Evolutionary conservation across 495 filamentous ascomycete genomes (phyloP).

Genomic region (Rhypophila decipiens): DNA sequence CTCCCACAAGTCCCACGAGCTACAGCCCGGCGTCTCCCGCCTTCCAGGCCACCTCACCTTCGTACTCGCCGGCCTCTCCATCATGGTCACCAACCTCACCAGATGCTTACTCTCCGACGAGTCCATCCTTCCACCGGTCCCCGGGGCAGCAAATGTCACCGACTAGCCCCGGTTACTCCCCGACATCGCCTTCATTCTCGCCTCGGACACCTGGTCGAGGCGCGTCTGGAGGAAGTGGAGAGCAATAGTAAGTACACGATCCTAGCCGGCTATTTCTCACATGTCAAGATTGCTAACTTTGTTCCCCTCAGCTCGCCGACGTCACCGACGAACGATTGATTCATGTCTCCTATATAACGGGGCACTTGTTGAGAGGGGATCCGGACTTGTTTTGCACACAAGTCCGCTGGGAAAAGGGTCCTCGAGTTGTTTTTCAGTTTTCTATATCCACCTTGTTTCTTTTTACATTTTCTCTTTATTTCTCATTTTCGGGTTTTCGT

Average conservation of each 20-base stretch:
- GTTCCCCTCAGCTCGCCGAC: slow-evolving; percentile 22
- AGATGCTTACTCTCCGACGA: slow-evolving; percentile 69
- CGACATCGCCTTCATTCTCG: slow-evolving; percentile 41
- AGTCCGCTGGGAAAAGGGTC: too few species aligned
- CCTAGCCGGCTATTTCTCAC: background rate
- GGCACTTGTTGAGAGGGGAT: background rate
- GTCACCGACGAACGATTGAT: slow-evolving; percentile 28
- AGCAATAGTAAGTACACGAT: slow-evolving; percentile 29
- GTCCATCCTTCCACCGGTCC: slow-evolving; percentile 60
- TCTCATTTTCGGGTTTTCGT: background rate
- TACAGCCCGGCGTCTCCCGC: slow-evolving; percentile 64
- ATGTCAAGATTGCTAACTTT: slow-evolving; percentile 9
- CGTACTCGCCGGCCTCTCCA: slow-evolving; percentile 69
- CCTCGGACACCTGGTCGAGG: slow-evolving; percentile 35
- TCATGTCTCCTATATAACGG: background rate
- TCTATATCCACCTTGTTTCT: background rate
- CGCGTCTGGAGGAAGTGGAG: slow-evolving; percentile 22
- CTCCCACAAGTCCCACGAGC: slow-evolving; percentile 49
- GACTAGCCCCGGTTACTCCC: slow-evolving; percentile 50
- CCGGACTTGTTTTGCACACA: too few species aligned
- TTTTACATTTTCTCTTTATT: background rate
- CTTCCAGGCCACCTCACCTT: slow-evolving; percentile 49
- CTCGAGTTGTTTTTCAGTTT: too few species aligned
- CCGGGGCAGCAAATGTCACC: slow-evolving; percentile 46
- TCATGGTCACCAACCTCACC: slow-evolving; percentile 63